Percentiles rank a stretch among this genome's conserved stretches.
Evolutionary conservation across 192 early-diverging fungal genomes (phyloP).

Genomic region (Coemansia furcata): DNA sequence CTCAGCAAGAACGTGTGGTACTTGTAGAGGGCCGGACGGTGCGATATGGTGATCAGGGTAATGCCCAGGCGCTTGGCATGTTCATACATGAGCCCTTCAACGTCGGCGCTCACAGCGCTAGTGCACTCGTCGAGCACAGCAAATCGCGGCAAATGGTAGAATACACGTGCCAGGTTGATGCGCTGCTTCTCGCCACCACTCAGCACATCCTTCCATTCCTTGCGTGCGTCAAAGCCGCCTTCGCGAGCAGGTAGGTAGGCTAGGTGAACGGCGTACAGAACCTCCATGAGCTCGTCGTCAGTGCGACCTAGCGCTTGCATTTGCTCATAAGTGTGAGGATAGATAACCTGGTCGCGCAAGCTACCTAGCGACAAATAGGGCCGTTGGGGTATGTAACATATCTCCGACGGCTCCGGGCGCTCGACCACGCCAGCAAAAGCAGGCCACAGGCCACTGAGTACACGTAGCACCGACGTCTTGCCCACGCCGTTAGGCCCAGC

Average conservation of each 20-base stretch:
- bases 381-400: constrained; percentile 97
- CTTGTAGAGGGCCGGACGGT: constrained; percentile 91
- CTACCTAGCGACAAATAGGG: constrained; percentile 93
- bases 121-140: constrained; percentile 96
- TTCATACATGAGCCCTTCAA: constrained; percentile 90
- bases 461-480: constrained; percentile 90
- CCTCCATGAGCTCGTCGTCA: constrained; percentile 79
- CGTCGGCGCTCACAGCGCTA: constrained; percentile 85
- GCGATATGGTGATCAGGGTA: constrained; percentile 91
- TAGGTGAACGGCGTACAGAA: constrained; percentile 83
- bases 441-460: constrained; percentile 96
- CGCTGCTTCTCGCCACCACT: constrained; percentile 95
- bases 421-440: constrained; percentile 78
- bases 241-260: constrained; percentile 80
- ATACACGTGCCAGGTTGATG: constrained; percentile 92
- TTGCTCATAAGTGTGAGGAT: constrained; percentile 88
- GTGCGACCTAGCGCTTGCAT: constrained; percentile 75
- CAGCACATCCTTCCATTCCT: constrained; percentile 90
- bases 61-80: constrained; percentile 81
- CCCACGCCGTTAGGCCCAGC: constrained; percentile 95
- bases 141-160: constrained; percentile 93
- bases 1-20: constrained; percentile 92
- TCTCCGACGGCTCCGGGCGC: constrained; percentile 72
- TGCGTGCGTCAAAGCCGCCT: constrained; percentile 82
- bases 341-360: constrained; percentile 95